A percentile compares a stretch with the other conserved stretches of the same genome.
phyloP scores from a whole-genome alignment of 257 asterid genomes.

The Anisodus tanguticus region DNA sequence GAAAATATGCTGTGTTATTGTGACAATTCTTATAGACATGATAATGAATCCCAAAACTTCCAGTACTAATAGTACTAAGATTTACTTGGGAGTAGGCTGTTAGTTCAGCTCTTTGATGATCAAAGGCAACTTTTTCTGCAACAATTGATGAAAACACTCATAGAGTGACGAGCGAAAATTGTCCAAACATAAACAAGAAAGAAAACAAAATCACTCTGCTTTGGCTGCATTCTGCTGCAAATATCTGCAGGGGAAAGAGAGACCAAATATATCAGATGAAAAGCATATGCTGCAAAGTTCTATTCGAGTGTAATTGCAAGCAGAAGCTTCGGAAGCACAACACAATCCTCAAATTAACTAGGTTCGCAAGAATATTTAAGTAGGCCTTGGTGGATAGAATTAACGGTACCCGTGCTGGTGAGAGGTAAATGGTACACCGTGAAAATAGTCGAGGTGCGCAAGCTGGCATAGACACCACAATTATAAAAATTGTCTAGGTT shows the following conservation, averaged over 20 bases:
- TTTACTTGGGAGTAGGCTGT: not conserved
- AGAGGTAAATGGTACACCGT: not conserved
- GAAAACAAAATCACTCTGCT: constrained; percentile 23
- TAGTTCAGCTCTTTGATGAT: not conserved
- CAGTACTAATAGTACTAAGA: not conserved
- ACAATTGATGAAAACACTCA: not conserved
- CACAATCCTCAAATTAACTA: not conserved
- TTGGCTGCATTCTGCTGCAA: constrained; percentile 30
- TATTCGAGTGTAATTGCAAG: not conserved
- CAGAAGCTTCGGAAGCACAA: not conserved
- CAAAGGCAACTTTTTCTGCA: not conserved
- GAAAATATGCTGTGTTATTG: not conserved
- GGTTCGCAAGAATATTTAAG: not conserved
- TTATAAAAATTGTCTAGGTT: not conserved
- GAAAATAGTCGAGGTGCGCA: not conserved
- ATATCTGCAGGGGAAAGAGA: constrained; percentile 26
- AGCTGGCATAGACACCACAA: not conserved
- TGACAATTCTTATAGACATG: not conserved
- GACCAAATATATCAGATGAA: not conserved
- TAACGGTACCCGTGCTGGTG: not conserved
- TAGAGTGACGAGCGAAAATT: not conserved
- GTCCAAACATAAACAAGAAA: constrained; percentile 18
- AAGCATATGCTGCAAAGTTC: not conserved
- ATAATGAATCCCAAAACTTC: not conserved
- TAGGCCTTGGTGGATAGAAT: not conserved